Conservation (phyloP, 108 stramenopile species). For the Fragilariopsis cylindrus region DNA sequence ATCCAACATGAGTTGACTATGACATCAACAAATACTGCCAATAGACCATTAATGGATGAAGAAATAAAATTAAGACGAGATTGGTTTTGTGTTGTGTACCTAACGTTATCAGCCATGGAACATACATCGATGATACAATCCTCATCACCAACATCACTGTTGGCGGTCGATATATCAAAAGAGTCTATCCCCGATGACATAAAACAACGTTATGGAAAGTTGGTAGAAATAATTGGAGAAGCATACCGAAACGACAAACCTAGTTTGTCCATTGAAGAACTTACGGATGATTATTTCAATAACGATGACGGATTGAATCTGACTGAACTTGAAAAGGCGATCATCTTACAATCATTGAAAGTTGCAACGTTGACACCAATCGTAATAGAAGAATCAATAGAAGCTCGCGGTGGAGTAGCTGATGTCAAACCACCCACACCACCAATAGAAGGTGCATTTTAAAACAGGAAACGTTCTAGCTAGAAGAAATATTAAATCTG, state of each 20-base stretch:
- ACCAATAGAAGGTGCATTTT: constrained; percentile 38
- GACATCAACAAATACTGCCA: constrained; percentile 58
- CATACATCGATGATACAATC: constrained; percentile 6
- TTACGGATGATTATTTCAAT: constrained; percentile 18
- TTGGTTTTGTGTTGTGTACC: constrained; percentile 75
- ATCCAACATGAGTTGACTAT: constrained; percentile 37
- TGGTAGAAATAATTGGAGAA: constrained; percentile 25
- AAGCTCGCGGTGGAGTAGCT: constrained; percentile 17
- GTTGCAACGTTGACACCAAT: constrained; percentile 61
- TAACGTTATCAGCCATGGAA: constrained; percentile 34
- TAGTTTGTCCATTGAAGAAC: constrained; percentile 7
- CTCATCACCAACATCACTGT: neutral
- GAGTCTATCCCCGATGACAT: constrained; percentile 28
- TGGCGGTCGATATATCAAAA: constrained; percentile 3
- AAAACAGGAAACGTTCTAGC: neutral
- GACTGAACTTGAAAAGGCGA: constrained; percentile 55
- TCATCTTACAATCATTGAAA: constrained; percentile 65
- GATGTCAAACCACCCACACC: constrained; percentile 37
- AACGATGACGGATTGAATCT: constrained; percentile 26
- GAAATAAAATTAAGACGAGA: constrained; percentile 64
- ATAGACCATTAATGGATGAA: constrained; percentile 66
- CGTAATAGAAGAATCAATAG: constrained; percentile 59
- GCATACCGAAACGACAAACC: constrained; percentile 32
- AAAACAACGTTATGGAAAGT: constrained; percentile 18
- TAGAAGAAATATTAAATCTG: no score